Conservation (phyloP, 1,139 yeast genomes). For the Taphrina communis region DNA sequence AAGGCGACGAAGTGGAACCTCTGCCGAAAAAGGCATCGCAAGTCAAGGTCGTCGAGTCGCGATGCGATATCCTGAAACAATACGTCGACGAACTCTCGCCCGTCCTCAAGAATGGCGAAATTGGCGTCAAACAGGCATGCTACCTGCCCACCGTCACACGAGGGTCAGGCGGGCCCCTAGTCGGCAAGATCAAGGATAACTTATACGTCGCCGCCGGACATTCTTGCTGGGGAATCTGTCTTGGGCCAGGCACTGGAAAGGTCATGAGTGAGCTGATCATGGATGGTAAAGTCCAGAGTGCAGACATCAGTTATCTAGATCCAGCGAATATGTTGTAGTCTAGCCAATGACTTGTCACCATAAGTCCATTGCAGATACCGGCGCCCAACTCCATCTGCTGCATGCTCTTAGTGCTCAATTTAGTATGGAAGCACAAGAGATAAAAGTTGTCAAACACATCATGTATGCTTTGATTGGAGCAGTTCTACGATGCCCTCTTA, state of each 20-base stretch:
- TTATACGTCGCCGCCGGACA: slow-evolving; percentile 88
- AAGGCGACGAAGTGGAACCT: slow-evolving; percentile 87
- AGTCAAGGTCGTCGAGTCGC: slow-evolving; percentile 82
- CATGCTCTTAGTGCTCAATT: too few species aligned
- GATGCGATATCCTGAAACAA: slow-evolving; percentile 84
- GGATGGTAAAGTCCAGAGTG: slow-evolving; percentile 81
- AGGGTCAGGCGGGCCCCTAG: slow-evolving; percentile 89
- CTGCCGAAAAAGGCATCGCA: slow-evolving; percentile 94
- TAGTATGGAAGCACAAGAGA: not conserved
- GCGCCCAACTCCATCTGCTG: too few species aligned
- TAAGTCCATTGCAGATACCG: too few species aligned
- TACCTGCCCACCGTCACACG: slow-evolving; percentile 89
- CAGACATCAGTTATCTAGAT: slow-evolving; percentile 79
- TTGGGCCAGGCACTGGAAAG: slow-evolving; percentile 96
- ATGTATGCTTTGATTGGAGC: too few species aligned
- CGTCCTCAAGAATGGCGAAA: slow-evolving; percentile 72
- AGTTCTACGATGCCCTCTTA: slow-evolving; percentile 21
- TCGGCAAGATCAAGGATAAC: slow-evolving; percentile 86
- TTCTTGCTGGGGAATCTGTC: slow-evolving; percentile 98
- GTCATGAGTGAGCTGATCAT: slow-evolving; percentile 83
- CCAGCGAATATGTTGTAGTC: slow-evolving; percentile 55
- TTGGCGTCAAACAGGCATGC: slow-evolving; percentile 89
- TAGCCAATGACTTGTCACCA: too few species aligned
- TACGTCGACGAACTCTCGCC: slow-evolving; percentile 81
- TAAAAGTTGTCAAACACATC: not conserved